Percentiles rank a stretch among this genome's conserved stretches.
phyloP scores from a whole-genome alignment of 2,329 filamentous ascomycete species.

The Xylariales sp. region DNA sequence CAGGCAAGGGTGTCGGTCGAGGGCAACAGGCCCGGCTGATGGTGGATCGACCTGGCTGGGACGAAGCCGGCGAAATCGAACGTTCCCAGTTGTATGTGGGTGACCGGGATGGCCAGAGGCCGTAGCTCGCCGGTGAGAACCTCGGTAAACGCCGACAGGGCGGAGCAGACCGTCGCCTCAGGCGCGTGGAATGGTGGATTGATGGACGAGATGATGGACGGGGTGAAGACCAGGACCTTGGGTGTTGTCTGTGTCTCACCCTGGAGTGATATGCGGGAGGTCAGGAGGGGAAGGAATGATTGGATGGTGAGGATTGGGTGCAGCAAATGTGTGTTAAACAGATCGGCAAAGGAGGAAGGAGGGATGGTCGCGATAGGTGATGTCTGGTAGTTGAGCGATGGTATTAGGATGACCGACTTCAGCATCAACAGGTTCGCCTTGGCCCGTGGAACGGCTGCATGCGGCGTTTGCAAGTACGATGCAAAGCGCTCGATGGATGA shows the following conservation, averaged over 20 bases:
- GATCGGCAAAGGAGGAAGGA: slow-evolving; percentile 78
- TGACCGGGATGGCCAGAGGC: slow-evolving; percentile 71
- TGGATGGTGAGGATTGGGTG: slow-evolving; percentile 86
- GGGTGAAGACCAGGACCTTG: slow-evolving; percentile 73
- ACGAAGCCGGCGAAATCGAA: slow-evolving; percentile 75
- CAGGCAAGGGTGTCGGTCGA: slow-evolving; percentile 56
- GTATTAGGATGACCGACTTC: slow-evolving; percentile 77
- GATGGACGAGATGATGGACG: slow-evolving; percentile 74
- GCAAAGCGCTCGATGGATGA: slow-evolving; percentile 68
- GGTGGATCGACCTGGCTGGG: slow-evolving; percentile 34
- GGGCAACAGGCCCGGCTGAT: slow-evolving; percentile 30
- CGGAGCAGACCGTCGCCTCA: slow-evolving; percentile 80
- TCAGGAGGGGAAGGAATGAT: slow-evolving; percentile 78
- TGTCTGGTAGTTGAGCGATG: slow-evolving; percentile 73
- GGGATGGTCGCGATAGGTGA: slow-evolving; percentile 82
- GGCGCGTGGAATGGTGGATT: slow-evolving; percentile 77
- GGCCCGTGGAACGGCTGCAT: slow-evolving; percentile 70
- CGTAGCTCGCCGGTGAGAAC: slow-evolving; percentile 75
- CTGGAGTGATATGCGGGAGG: slow-evolving; percentile 46
- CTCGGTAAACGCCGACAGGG: slow-evolving; percentile 79
- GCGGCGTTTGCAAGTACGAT: slow-evolving; percentile 66
- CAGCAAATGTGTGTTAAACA: slow-evolving; percentile 86
- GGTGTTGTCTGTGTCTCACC: slow-evolving; percentile 44
- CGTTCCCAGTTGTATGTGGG: slow-evolving; percentile 84
- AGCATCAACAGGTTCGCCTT: slow-evolving; percentile 72